These are phyloP conservation scores for Saturnispora mendoncae DNA, from an alignment of 805 yeast species.

Conservation along the genomic window DNA sequence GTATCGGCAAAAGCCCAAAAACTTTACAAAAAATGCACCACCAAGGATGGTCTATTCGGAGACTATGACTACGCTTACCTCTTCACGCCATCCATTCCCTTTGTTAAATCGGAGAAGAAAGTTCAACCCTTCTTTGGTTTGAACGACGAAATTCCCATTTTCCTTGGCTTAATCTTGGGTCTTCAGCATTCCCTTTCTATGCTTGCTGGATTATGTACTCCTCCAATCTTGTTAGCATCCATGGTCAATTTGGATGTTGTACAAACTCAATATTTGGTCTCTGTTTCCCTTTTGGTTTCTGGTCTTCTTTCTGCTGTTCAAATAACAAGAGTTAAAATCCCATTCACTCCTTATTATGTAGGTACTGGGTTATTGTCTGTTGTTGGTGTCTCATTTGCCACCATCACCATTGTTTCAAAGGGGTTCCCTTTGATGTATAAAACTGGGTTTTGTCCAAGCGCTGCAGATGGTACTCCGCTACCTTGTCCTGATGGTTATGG, in stretches of 20 bases:
- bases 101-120: constrained; percentile 33
- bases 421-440: constrained; percentile 80
- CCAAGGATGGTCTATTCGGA: constrained; percentile 74
- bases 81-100: constrained; percentile 77
- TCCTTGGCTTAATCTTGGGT: constrained; percentile 70
- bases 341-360: constrained; percentile 61
- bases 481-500: constrained; percentile 93
- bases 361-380: constrained; percentile 89
- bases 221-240: constrained; percentile 64
- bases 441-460: constrained; percentile 57
- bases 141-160: constrained; percentile 68
- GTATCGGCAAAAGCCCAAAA: background rate
- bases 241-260: constrained; percentile 49
- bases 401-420: constrained; percentile 68
- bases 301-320: constrained; percentile 66
- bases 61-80: constrained; percentile 75
- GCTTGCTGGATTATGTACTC: constrained; percentile 86
- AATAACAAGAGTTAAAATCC: constrained; percentile 73
- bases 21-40: constrained; percentile 34
- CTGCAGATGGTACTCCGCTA: constrained; percentile 52
- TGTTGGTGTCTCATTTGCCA: constrained; percentile 87
- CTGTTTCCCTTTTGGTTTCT: constrained; percentile 62
- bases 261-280: constrained; percentile 53
- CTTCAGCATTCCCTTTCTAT: constrained; percentile 83
- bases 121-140: constrained; percentile 80